Evolutionary conservation across 108 stramenopile species (phyloP).

Genomic region (Cyclotella cryptica): DNA sequence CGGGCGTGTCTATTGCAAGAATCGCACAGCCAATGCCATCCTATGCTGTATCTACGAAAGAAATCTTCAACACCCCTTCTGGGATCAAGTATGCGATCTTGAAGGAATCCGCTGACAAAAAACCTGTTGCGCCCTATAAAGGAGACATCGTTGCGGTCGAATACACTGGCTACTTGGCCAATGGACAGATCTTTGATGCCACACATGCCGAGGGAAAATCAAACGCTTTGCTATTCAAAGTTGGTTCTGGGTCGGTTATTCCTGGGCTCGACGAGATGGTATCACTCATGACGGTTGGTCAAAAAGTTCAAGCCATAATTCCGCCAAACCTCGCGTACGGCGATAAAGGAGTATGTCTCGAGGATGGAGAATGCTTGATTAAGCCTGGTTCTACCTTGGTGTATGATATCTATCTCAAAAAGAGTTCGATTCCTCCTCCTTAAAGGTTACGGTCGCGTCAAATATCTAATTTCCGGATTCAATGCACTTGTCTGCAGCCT

Average conservation of each 20-base stretch:
- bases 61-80: constrained; percentile 65
- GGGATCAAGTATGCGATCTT: constrained; percentile 85
- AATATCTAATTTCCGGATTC: neutral
- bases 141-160: constrained; percentile 88
- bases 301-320: constrained; percentile 90
- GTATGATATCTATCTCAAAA: constrained; percentile 84
- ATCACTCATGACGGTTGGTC: constrained; percentile 75
- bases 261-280: constrained; percentile 84
- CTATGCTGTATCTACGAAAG: constrained; percentile 27
- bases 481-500: neutral
- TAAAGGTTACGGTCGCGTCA: constrained; percentile 35
- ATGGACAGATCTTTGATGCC: constrained; percentile 88
- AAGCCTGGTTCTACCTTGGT: constrained; percentile 88
- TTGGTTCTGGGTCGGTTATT: constrained; percentile 78
- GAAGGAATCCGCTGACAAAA: constrained; percentile 51
- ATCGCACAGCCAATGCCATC: constrained; percentile 24
- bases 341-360: constrained; percentile 86
- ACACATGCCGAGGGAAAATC: constrained; percentile 84
- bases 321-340: constrained; percentile 82
- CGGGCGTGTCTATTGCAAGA: constrained; percentile 14
- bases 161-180: constrained; percentile 86
- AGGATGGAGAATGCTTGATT: constrained; percentile 83
- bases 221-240: constrained; percentile 79
- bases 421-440: constrained; percentile 84
- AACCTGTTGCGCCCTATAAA: constrained; percentile 55